Evolutionary conservation across 2,329 filamentous ascomycete species (phyloP).

Genomic region (Cladophialophora carrionii): DNA sequence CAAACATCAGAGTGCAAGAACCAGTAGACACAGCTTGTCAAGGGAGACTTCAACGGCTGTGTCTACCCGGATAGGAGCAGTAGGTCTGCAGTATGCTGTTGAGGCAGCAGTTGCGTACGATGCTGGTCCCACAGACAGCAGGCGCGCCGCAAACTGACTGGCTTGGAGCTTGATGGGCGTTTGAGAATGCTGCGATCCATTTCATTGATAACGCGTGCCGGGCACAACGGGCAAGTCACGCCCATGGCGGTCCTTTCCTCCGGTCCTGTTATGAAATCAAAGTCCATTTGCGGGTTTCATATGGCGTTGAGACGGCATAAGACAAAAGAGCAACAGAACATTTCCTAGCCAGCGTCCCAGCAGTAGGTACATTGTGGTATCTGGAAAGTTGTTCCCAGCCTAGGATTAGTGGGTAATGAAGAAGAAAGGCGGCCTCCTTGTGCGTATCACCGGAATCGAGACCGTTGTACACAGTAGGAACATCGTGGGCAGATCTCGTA

Average conservation of each 20-base stretch:
- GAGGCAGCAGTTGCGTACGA: slow-evolving; percentile 18
- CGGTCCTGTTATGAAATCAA: slow-evolving; percentile 2
- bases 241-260: slow-evolving; percentile 15
- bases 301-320: slow-evolving; percentile 23
- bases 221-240: slow-evolving; percentile 5
- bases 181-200: slow-evolving; percentile 15
- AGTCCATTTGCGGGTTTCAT: slow-evolving; percentile 3
- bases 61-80: background rate
- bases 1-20: slow-evolving; percentile 92
- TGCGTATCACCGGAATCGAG: slow-evolving; percentile 4
- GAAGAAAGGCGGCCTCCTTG: slow-evolving; percentile 13
- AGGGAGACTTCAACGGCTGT: background rate
- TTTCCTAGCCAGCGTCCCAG: slow-evolving; percentile 13
- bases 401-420: background rate
- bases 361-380: background rate
- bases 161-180: slow-evolving; percentile 30
- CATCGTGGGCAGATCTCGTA: slow-evolving; percentile 14
- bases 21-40: slow-evolving; percentile 30
- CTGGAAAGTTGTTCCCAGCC: slow-evolving; percentile 7
- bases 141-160: slow-evolving; percentile 16
- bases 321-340: slow-evolving; percentile 18
- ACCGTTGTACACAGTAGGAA: slow-evolving; percentile 3
- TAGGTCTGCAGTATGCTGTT: slow-evolving; percentile 1
- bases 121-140: slow-evolving; percentile 9
- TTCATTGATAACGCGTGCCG: slow-evolving; percentile 8